Conservation (phyloP, 352 stramenopile genomes). For the Elongisporangium prolatum region DNA sequence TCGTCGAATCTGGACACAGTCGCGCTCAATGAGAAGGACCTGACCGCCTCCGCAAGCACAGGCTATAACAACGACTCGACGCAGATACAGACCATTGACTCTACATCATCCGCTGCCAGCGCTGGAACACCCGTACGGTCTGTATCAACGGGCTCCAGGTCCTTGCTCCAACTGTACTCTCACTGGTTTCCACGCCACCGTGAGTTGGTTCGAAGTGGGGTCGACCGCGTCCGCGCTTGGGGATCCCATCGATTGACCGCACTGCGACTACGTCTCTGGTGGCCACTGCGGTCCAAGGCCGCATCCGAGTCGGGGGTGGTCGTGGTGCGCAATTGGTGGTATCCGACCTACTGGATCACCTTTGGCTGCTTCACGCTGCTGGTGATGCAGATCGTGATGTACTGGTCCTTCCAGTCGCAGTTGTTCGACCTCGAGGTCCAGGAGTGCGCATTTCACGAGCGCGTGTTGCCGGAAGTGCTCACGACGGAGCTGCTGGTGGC, state of each 20-base stretch:
- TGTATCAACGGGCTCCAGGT: not conserved
- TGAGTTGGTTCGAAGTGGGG: not conserved
- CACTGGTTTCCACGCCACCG: not conserved
- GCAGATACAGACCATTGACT: not conserved
- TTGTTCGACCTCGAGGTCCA: slow-evolving; percentile 50
- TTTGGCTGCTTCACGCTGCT: slow-evolving; percentile 48
- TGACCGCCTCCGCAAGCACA: slow-evolving; percentile 8
- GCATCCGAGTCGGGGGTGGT: slow-evolving; percentile 17
- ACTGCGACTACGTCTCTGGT: slow-evolving; percentile 13
- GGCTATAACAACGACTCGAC: not conserved
- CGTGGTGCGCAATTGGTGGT: slow-evolving; percentile 46
- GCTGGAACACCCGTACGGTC: not conserved
- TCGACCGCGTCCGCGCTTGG: slow-evolving; percentile 13
- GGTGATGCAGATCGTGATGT: slow-evolving; percentile 38
- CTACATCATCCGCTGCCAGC: not conserved
- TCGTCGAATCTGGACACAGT: slow-evolving; percentile 21
- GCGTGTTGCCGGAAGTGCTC: slow-evolving; percentile 26
- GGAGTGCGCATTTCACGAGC: slow-evolving; percentile 64
- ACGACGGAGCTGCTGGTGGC: slow-evolving; percentile 17
- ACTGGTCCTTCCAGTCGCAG: slow-evolving; percentile 40
- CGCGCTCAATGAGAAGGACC: slow-evolving; percentile 21
- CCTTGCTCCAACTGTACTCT: not conserved
- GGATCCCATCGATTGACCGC: slow-evolving; percentile 2
- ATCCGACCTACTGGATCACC: slow-evolving; percentile 63
- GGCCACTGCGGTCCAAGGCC: slow-evolving; percentile 16